Evolutionary conservation across 164 flowering plant genomes (phyloP), one percentile per base, ranked within the genome.

Genomic region (Warburgia ugandensis): DNA sequence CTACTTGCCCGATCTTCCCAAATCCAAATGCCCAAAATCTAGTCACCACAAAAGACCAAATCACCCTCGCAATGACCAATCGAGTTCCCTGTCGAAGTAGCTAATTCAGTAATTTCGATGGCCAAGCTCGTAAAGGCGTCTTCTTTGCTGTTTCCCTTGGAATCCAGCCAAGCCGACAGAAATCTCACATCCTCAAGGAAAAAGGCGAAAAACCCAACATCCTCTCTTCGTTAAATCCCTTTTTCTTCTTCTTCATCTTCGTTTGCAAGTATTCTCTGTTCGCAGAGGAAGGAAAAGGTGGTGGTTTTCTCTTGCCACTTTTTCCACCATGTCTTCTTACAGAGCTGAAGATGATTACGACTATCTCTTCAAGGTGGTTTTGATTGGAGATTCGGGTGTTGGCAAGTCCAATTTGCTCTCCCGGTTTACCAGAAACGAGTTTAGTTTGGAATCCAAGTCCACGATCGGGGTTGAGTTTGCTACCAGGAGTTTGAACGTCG

Each of bases 391-490:
- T 59, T 77, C 85, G 2, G 85, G 85, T 5, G 81, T 79, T 6
- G 81, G 81, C 0, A 79, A 79, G 61, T 79, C 85, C 35, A 79
- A 79, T 59, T 63, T 79, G 50, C 70, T 79, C 6, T 79, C 85
- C 5, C 69, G 85, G 68, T 80, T 77, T 62, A 80, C 83, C 20
- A 69, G 70, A 55, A 80, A 80, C 54, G 86, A 80, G 73, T 80
- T 80, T 64, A 80, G 72, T 57, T 75, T 80, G 29, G 86, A 80
- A 62, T 80, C 86, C 58, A 77, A 79, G 66, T 79, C 85, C 35
- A 79, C 82, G 20, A 79, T 79, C 33, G 85, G 85, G 2, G 85
- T 79, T 12, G 86, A 80, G 72, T 80, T 80, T 58, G 83, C 86
- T 21, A 80, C 86, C 25, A 62, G 73, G 47, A 77, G 75, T 60